These are phyloP conservation scores for Zelopaecilomyces penicillatus DNA, from an alignment of 2,329 filamentous ascomycete genomes.

Conservation along the genomic window DNA sequence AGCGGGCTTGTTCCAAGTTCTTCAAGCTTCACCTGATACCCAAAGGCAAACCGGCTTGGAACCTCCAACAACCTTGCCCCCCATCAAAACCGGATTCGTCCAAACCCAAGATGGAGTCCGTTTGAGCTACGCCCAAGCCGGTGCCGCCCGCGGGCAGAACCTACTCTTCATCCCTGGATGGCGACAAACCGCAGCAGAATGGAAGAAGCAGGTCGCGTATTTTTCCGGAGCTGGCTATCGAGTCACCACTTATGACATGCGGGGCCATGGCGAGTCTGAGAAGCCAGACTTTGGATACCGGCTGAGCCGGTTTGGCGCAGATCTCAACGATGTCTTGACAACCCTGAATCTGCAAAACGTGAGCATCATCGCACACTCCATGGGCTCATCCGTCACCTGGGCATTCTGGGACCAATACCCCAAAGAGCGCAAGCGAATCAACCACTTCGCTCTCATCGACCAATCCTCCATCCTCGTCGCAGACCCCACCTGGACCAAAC, in stretches of 20 bases:
- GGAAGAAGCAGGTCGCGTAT: conserved; percentile 21
- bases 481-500: conserved; percentile 20
- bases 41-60: too few relatives aligned
- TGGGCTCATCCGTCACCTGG: conserved; percentile 25
- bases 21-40: too few relatives aligned
- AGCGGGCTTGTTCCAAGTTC: too few relatives aligned
- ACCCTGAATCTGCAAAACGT: conserved; percentile 22
- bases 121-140: conserved; percentile 12
- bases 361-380: conserved; percentile 26
- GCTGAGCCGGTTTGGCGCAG: conserved; percentile 19
- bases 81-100: too few relatives aligned
- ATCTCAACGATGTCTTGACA: conserved; percentile 18
- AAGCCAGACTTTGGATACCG: conserved; percentile 22
- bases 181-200: conserved; percentile 23
- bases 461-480: conserved; percentile 17
- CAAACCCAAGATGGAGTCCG: conserved; percentile 4
- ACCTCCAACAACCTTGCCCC: too few relatives aligned
- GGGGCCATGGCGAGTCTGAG: conserved; percentile 26
- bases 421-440: conserved; percentile 14
- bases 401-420: conserved; percentile 24
- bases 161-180: conserved; percentile 24
- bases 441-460: conserved; percentile 22
- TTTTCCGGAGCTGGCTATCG: conserved; percentile 19
- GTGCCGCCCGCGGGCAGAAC: conserved; percentile 14
- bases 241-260: conserved; percentile 23